Evolutionary conservation across 2,329 filamentous ascomycete genomes (phyloP), one percentile per base, ranked within the genome.

Genomic region (Hypomyces rosellus): DNA sequence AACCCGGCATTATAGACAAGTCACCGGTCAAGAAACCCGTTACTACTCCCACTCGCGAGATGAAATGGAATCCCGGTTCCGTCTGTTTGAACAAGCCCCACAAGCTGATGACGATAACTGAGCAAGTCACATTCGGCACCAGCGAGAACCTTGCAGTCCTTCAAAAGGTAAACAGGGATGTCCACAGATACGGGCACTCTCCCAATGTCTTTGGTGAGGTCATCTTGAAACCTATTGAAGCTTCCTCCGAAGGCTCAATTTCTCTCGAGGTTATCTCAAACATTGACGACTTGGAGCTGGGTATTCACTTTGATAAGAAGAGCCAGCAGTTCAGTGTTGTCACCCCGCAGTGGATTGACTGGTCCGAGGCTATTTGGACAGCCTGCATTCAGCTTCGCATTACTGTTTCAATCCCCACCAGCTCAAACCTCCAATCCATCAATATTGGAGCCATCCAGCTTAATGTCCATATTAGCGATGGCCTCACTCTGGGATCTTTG

Each of bases 231-330:
- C 56, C 69, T 60, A 41, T 63, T 12, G 60, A 65, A 14, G 25
- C 58, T 20, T 65, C 62, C 3, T 66, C 66, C 1, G 50, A 57
- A 2, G 69, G 74, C 3, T 63, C 59, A 2, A 56, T 79, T 34
- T 67, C 73, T 1, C 45, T 80, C 5, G 69, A 79, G 54, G 61
- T 71, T 30, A 62, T 71, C 22, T 68, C 70, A 49, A 80, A 77
- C 55, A 66, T 77, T 55, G 62, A 70, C 5, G 55, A 61, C 11
- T 56, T 81, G 46, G 45, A 55, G 3, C 55, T 73, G n/a, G 52
- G 60, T 5, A 46, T 70, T 12, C 51, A 63, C 3, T 66, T 66
- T 36, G 59, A 73, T 46, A 55, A 63, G 13, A 55, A 61, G 1
- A 34, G 53, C 1, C 75, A 79, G 55, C 30, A 37, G 3, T 62